phyloP scores from a whole-genome alignment of 768 basidiomycete species.

The Boletus tylopilopsis region DNA sequence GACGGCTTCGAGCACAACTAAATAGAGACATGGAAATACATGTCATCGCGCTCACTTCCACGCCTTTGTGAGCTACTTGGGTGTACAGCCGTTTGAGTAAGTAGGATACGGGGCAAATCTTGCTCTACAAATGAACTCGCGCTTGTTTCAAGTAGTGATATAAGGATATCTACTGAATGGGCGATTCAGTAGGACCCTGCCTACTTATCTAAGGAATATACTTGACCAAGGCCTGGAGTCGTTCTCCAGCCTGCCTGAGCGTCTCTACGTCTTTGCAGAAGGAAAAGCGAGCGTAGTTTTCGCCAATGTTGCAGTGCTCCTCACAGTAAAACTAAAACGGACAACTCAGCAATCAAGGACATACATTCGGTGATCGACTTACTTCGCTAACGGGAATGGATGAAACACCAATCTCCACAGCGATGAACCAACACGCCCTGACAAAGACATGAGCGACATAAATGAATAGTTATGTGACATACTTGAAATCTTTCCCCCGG shows the following conservation, averaged over 20 bases:
- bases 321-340: conserved; percentile 79
- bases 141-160: too few species aligned
- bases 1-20: conserved; percentile 47
- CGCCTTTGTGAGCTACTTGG: too few species aligned
- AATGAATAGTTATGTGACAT: conserved; percentile 14
- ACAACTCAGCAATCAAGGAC: conserved; percentile 3
- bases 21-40: background rate
- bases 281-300: conserved; percentile 83
- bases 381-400: conserved; percentile 96
- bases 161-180: too few species aligned
- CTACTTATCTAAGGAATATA: conserved; percentile 38
- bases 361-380: conserved; percentile 19
- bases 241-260: conserved; percentile 73
- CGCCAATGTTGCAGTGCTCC: conserved; percentile 82
- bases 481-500: conserved; percentile 87
- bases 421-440: conserved; percentile 95
- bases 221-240: conserved; percentile 71
- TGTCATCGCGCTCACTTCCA: too few species aligned
- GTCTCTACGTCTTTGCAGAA: conserved; percentile 96
- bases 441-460: conserved; percentile 9
- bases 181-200: too few species aligned
- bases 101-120: too few species aligned
- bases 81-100: too few species aligned
- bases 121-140: too few species aligned
- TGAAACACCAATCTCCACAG: conserved; percentile 84